These are phyloP conservation scores for Stachybotrys chartarum DNA, from an alignment of 2,329 filamentous ascomycete species.

Conservation along the genomic window DNA sequence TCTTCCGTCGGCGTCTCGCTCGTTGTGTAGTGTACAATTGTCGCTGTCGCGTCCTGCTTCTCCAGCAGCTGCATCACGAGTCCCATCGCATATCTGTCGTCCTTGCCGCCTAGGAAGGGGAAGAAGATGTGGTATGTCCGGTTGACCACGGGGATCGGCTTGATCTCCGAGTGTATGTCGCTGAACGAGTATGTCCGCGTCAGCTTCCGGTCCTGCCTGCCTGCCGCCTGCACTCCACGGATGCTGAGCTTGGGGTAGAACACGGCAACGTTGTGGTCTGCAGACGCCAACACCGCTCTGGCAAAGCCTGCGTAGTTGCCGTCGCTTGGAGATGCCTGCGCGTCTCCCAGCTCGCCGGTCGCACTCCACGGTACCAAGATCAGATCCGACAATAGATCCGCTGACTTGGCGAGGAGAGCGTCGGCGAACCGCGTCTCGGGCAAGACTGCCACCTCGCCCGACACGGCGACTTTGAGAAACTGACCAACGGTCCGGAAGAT, in stretches of 20 bases:
- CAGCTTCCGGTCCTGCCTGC: constrained; percentile 27
- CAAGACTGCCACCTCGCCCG: constrained; percentile 73
- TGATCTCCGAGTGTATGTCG: constrained; percentile 46
- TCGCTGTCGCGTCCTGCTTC: constrained; percentile 72
- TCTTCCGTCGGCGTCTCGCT: constrained; percentile 6
- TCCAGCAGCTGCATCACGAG: constrained; percentile 79
- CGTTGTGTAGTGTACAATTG: constrained; percentile 48
- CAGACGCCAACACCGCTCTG: constrained; percentile 54
- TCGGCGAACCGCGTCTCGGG: constrained; percentile 74
- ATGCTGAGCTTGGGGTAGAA: constrained; percentile 67
- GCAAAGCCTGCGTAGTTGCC: constrained; percentile 65
- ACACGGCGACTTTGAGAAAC: constrained; percentile 75
- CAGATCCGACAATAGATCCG: constrained; percentile 63
- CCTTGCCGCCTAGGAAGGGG: constrained; percentile 76
- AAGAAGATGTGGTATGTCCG: constrained; percentile 79
- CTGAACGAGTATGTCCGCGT: constrained; percentile 51
- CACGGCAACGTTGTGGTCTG: constrained; percentile 64
- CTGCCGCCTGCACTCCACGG: constrained; percentile 26
- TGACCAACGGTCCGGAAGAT: constrained; percentile 84
- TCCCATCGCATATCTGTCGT: constrained; percentile 73
- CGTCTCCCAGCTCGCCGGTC: constrained; percentile 66
- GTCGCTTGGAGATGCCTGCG: constrained; percentile 24
- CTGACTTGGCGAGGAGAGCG: constrained; percentile 63
- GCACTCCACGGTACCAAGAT: constrained; percentile 88
- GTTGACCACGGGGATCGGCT: constrained; percentile 52